Evolutionary conservation across 139 green algal genomes (phyloP).

Genomic region (Micractinium conductrix): DNA sequence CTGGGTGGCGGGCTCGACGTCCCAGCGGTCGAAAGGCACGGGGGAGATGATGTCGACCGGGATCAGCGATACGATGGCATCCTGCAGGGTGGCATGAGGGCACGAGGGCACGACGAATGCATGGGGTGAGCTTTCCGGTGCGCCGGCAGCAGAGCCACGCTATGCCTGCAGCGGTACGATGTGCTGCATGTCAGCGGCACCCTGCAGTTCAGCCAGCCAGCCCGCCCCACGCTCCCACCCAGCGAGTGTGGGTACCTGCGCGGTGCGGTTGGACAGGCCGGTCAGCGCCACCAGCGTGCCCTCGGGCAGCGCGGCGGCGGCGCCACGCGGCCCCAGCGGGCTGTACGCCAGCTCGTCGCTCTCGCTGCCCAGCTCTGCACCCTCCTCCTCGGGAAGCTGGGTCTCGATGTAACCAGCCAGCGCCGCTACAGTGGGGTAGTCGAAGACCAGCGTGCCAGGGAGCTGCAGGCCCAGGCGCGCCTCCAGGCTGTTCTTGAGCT

Average conservation of each 20-base stretch:
- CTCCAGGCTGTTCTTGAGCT: constrained; percentile 69
- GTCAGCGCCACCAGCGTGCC: constrained; percentile 6
- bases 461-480: constrained; percentile 64
- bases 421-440: constrained; percentile 77
- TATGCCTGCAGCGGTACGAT: too few relatives aligned
- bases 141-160: too few relatives aligned
- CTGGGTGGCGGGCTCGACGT: constrained; percentile 52
- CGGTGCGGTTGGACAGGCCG: constrained; percentile 21
- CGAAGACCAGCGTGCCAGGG: constrained; percentile 86
- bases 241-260: too few relatives aligned
- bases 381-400: constrained; percentile 20
- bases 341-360: background rate
- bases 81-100: background rate
- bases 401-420: constrained; percentile 41
- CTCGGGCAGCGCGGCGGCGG: background rate
- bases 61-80: constrained; percentile 21
- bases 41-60: constrained; percentile 52
- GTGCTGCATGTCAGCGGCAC: too few relatives aligned
- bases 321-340: background rate
- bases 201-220: too few relatives aligned
- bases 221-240: too few relatives aligned
- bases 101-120: background rate
- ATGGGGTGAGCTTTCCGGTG: background rate
- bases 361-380: background rate
- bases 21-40: constrained; percentile 64